A percentile compares a stretch with the other conserved stretches of the same genome.
These are phyloP conservation scores for Lyophyllum decastes DNA, from an alignment of 768 basidiomycete species.

Conservation along the genomic window DNA sequence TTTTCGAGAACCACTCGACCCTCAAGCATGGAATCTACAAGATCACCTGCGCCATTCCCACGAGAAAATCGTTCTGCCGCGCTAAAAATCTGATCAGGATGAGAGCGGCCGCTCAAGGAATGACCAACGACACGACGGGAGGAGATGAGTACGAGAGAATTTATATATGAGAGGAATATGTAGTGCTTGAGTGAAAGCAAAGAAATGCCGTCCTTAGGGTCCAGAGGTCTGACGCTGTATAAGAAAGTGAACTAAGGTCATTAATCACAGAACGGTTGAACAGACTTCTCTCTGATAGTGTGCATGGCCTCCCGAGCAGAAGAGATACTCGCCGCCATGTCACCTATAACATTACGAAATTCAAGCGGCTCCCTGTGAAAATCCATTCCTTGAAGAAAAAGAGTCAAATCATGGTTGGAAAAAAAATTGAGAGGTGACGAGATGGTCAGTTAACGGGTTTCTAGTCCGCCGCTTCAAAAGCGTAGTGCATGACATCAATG, in stretches of 20 bases:
- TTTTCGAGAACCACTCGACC: slow-evolving; percentile 87
- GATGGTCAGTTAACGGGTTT: slow-evolving; percentile 30
- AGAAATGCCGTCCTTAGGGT: slow-evolving; percentile 83
- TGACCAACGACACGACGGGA: slow-evolving; percentile 73
- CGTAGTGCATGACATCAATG: slow-evolving; percentile 31
- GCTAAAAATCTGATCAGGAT: slow-evolving; percentile 55
- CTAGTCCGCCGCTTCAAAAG: slow-evolving; percentile 33
- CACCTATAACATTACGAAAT: slow-evolving; percentile 34
- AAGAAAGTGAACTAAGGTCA: not conserved
- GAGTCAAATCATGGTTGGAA: not conserved
- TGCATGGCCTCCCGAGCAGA: slow-evolving; percentile 60
- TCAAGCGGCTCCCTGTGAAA: not conserved
- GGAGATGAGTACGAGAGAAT: slow-evolving; percentile 74
- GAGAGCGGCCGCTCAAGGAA: slow-evolving; percentile 51
- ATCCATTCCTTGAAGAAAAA: slow-evolving; percentile 5
- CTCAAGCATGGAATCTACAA: slow-evolving; percentile 80
- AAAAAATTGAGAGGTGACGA: not conserved
- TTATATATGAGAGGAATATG: slow-evolving; percentile 81
- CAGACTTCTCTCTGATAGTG: slow-evolving; percentile 54
- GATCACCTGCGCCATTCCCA: slow-evolving; percentile 66
- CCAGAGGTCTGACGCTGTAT: slow-evolving; percentile 30
- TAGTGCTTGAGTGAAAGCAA: slow-evolving; percentile 88
- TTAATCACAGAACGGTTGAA: not conserved
- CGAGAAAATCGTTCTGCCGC: slow-evolving; percentile 49
- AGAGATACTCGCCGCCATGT: slow-evolving; percentile 64